Base-by-base conservation (phyloP, 1,139 yeast species). In the Candida labiduridarum region DNA sequence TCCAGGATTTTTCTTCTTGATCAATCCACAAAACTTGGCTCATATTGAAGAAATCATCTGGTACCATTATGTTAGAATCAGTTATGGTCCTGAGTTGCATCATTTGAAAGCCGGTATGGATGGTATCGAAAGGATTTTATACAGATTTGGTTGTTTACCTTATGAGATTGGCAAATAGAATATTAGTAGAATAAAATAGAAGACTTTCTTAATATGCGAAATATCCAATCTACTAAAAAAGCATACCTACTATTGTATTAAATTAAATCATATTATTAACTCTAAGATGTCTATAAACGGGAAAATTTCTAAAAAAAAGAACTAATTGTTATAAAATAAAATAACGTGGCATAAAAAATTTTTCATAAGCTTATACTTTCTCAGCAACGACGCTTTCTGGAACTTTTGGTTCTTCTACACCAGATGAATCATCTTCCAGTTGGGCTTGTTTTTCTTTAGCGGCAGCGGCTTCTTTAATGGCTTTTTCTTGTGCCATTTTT, bases 1-100 rank as follows among this genome's bases (percentile, higher is more conserved):
- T 15, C 89, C 88, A 1, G 88, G 89, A 3, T 82, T 84, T 56
- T 83, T 83, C 72, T 84, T 84, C 62, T 83, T 83, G 61, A 74
- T 84, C 57, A 84, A 84, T 58, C 88, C 88, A 11, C 79, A 82
- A 56, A 83, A 84, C 59, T 79, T 84, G 66, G 75, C 85, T 49
- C 79, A 79, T 49, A 68, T 84, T 52, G 84, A 78, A 56, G 88
- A 83, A 56, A 83, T 82, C 22, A 84, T 82, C 46, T 82, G 85
- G 86, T 83, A 82, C 61, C 80, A 83, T 55, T 83, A 75, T 58
- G 85, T 83, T 10, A 71, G 89, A 60, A 69, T 84, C 50, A 81
- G 86, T 56, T 84, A 83, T 59, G 89, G 89, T 1, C 88, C 89
- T 3, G 87, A 83, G 54, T 57, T 82, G 56, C 76, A 72, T 38